phyloP scores from a whole-genome alignment of 176 grass and related monocot species.

The Raddia guianensis region DNA sequence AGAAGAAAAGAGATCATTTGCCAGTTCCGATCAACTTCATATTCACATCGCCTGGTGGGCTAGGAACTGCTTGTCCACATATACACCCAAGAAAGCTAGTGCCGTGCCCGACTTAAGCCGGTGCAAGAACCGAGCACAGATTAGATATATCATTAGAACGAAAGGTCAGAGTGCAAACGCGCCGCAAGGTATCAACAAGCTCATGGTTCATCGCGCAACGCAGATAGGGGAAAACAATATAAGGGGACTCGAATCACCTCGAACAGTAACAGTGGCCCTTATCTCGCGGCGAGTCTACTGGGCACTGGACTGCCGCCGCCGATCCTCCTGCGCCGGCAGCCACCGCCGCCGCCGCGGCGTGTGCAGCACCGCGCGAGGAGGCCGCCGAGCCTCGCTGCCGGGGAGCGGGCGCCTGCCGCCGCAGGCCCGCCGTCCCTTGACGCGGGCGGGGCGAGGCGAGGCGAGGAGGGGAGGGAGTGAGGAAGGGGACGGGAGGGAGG shows the following conservation, averaged over 20 bases:
- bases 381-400: neutral
- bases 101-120: neutral
- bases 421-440: neutral
- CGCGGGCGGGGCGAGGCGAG: neutral
- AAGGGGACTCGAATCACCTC: conserved; percentile 5
- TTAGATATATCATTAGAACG: neutral
- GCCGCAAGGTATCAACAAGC: neutral
- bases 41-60: neutral
- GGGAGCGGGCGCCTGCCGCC: too few species aligned
- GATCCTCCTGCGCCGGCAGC: neutral
- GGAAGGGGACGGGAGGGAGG: neutral
- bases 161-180: neutral
- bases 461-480: too few species aligned
- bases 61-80: neutral
- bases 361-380: neutral
- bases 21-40: neutral
- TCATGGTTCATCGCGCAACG: neutral
- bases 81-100: neutral
- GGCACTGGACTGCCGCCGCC: neutral
- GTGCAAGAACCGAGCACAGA: neutral
- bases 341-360: neutral
- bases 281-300: conserved; percentile 1
- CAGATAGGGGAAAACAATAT: neutral
- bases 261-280: conserved; percentile 18
- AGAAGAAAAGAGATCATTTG: neutral